Evolutionary conservation across 805 yeast genomes (phyloP).

Genomic region (Cyberlindnera maritima): DNA sequence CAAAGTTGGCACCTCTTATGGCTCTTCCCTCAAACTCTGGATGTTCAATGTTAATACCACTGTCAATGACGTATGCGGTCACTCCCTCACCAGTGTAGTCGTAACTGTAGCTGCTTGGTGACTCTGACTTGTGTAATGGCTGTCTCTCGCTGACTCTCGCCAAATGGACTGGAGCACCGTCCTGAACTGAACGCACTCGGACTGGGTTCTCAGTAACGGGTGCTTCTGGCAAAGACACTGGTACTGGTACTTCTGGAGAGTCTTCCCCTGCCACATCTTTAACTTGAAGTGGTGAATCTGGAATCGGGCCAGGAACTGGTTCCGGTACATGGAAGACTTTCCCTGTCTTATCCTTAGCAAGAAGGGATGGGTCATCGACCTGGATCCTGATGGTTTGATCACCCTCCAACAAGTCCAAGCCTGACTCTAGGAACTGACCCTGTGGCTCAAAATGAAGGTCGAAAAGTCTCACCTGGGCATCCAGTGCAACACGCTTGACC

Average conservation of each 20-base stretch:
- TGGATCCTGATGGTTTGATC: slow-evolving; percentile 6
- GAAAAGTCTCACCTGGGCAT: slow-evolving; percentile 2
- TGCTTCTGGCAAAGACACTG: not conserved
- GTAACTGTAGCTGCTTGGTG: slow-evolving; percentile 29
- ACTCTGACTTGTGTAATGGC: slow-evolving; percentile 5
- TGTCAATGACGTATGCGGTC: slow-evolving; percentile 75
- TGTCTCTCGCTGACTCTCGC: slow-evolving; percentile 53
- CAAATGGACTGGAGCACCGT: slow-evolving; percentile 58
- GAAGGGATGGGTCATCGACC: slow-evolving; percentile 5
- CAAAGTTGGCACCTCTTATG: slow-evolving; percentile 54
- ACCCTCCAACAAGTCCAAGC: not conserved
- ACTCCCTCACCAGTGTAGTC: slow-evolving; percentile 60
- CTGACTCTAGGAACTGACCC: not conserved
- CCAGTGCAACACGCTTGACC: slow-evolving; percentile 4
- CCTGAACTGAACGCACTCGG: slow-evolving; percentile 26
- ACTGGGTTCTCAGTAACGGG: not conserved
- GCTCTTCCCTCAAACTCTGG: slow-evolving; percentile 66
- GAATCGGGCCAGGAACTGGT: not conserved
- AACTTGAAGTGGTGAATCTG: not conserved
- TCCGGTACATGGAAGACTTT: not conserved
- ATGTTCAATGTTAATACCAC: slow-evolving; percentile 64
- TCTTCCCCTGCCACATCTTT: too few relatives aligned
- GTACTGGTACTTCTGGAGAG: too few relatives aligned
- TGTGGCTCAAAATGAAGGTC: not conserved
- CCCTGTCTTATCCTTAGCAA: not conserved